These are phyloP conservation scores for Pseudocohnilembus persalinus DNA, from an alignment of 169 alveolate species.

Conservation along the genomic window DNA sequence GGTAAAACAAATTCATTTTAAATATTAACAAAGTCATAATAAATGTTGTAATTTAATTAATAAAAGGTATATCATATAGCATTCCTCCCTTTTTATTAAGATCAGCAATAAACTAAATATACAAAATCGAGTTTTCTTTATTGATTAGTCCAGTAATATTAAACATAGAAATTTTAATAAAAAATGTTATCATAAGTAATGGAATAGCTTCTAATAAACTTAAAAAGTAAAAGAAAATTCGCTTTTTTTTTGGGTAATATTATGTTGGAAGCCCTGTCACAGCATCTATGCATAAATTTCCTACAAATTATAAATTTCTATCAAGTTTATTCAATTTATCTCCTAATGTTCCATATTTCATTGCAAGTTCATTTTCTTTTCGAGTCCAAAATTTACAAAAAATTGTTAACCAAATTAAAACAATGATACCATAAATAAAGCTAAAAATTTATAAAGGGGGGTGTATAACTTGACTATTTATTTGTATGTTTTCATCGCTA, in stretches of 20 bases:
- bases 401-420: not conserved
- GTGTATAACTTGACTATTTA: too few relatives aligned
- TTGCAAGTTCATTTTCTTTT: not conserved
- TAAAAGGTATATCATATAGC: slow-evolving; percentile 14
- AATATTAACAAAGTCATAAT: slow-evolving; percentile 21
- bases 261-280: slow-evolving; percentile 11
- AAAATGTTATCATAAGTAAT: slow-evolving; percentile 20
- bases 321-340: not conserved
- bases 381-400: not conserved
- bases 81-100: slow-evolving; percentile 23
- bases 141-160: slow-evolving; percentile 37
- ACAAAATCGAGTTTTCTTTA: slow-evolving; percentile 8
- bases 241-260: slow-evolving; percentile 23
- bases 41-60: slow-evolving; percentile 15
- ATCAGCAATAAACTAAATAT: slow-evolving; percentile 4
- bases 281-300: slow-evolving; percentile 13
- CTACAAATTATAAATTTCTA: slow-evolving; percentile 32
- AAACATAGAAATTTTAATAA: slow-evolving; percentile 35
- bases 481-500: too few relatives aligned
- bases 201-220: slow-evolving; percentile 38
- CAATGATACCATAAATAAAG: too few relatives aligned
- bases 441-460: too few relatives aligned
- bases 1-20: slow-evolving; percentile 23
- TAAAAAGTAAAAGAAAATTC: slow-evolving; percentile 15
- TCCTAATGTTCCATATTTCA: not conserved